A percentile compares a stretch with the other conserved stretches of the same genome.
These are phyloP conservation scores for Dentipellis fragilis DNA, from an alignment of 768 basidiomycete genomes.

Conservation along the genomic window DNA sequence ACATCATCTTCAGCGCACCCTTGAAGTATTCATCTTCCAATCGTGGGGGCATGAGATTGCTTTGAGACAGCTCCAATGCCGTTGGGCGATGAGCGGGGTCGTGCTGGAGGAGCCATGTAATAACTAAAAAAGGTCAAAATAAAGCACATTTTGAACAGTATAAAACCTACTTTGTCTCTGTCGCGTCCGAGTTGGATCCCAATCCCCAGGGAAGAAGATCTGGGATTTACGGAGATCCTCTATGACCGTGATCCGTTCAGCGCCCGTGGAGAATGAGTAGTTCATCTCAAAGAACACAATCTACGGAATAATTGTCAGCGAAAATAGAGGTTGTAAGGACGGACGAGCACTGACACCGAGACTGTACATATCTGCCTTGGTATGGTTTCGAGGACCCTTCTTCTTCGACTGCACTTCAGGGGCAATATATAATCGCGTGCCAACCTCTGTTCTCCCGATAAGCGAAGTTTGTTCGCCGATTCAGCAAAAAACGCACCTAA, in stretches of 20 bases:
- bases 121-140: constrained; percentile 36
- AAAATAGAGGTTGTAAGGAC: neutral
- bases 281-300: constrained; percentile 99
- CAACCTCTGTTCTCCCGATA: constrained; percentile 49
- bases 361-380: constrained; percentile 91
- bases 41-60: constrained; percentile 61
- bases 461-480: neutral
- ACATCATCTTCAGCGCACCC: constrained; percentile 66
- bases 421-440: constrained; percentile 86
- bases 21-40: constrained; percentile 84
- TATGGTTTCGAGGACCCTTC: constrained; percentile 59
- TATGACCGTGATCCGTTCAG: constrained; percentile 78
- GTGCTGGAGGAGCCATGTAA: constrained; percentile 73
- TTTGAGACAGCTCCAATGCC: constrained; percentile 77
- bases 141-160: neutral
- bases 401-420: constrained; percentile 73
- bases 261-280: constrained; percentile 67
- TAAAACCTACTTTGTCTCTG: constrained; percentile 57
- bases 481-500: constrained; percentile 34
- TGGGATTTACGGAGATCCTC: constrained; percentile 65
- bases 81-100: constrained; percentile 70
- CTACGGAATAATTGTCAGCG: constrained; percentile 25
- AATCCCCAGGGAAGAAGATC: constrained; percentile 68
- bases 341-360: constrained; percentile 53
- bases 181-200: constrained; percentile 50